These are phyloP conservation scores for Vicia villosa DNA, from an alignment of 306 rosid species.

Conservation along the genomic window DNA sequence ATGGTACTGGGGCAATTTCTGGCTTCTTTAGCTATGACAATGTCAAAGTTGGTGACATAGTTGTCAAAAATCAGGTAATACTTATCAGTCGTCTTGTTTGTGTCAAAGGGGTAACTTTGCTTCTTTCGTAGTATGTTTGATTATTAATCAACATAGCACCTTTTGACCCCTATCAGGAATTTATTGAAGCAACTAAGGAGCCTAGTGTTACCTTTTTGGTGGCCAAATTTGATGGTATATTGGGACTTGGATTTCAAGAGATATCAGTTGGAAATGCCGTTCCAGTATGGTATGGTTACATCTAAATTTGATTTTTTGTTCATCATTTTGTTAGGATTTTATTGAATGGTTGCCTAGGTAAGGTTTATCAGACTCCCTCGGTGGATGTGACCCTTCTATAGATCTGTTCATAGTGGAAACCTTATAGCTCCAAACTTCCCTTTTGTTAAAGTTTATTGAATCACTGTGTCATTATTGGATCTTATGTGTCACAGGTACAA, in stretches of 20 bases:
- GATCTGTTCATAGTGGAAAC: neutral
- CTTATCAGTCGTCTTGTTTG: constrained; percentile 5
- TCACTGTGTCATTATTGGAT: constrained; percentile 13
- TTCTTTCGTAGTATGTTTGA: constrained; percentile 13
- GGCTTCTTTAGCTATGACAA: constrained; percentile 86
- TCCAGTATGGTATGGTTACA: constrained; percentile 73
- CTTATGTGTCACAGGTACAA: constrained; percentile 66
- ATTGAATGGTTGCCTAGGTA: neutral
- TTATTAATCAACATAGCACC: neutral
- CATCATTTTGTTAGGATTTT: constrained; percentile 23
- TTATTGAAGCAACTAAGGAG: constrained; percentile 85
- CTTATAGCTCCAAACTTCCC: neutral
- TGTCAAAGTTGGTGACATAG: constrained; percentile 69
- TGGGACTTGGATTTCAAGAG: constrained; percentile 97
- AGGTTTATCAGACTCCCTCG: neutral
- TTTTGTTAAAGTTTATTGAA: neutral
- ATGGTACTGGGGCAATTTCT: constrained; percentile 83
- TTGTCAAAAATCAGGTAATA: constrained; percentile 76
- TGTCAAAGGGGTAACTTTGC: neutral
- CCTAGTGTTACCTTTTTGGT: constrained; percentile 69
- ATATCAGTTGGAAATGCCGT: constrained; percentile 79
- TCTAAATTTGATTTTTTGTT: constrained; percentile 22
- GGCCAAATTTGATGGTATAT: constrained; percentile 86
- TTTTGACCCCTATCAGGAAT: constrained; percentile 53
- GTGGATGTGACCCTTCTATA: neutral